phyloP scores from a whole-genome alignment of 163 green algal species.

The Scenedesmus sp. region DNA sequence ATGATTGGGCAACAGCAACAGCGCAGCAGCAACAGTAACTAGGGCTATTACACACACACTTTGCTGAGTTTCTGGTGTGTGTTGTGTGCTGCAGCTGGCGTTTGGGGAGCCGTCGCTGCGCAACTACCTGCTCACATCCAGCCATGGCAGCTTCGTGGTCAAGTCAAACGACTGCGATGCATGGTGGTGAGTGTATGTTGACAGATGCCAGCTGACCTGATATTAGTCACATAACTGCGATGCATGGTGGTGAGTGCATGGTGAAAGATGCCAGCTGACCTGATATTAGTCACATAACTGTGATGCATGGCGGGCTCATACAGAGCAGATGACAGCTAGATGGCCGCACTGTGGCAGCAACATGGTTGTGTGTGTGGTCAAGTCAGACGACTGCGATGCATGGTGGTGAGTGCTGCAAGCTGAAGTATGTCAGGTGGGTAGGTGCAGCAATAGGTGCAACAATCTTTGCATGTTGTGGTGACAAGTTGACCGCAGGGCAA shows the following conservation, averaged over 20 bases:
- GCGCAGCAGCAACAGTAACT: no score
- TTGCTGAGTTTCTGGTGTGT: neutral
- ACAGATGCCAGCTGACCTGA: neutral
- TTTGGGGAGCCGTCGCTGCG: constrained; percentile 10
- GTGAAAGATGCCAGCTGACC: neutral
- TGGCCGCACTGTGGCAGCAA: neutral
- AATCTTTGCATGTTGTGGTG: no score
- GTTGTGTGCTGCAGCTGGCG: neutral
- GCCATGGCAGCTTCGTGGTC: constrained; percentile 17
- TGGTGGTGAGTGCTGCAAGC: constrained; percentile 18
- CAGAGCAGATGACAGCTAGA: no score
- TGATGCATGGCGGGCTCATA: neutral
- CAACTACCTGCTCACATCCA: constrained; percentile 43
- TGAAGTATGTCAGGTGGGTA: no score
- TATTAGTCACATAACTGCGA: neutral
- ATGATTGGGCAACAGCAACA: no score
- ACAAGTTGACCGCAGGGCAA: no score
- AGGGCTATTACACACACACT: no score
- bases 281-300: neutral
- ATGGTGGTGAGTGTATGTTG: constrained; percentile 21
- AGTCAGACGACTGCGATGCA: constrained; percentile 36
- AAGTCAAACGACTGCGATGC: constrained; percentile 37
- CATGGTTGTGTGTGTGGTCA: no score
- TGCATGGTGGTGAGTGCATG: neutral
- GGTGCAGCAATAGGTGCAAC: no score